Percentiles rank a stretch among this genome's conserved stretches.
Evolutionary conservation across 2,329 filamentous ascomycete species (phyloP).

Genomic region (Aspergillus aculeatus): DNA sequence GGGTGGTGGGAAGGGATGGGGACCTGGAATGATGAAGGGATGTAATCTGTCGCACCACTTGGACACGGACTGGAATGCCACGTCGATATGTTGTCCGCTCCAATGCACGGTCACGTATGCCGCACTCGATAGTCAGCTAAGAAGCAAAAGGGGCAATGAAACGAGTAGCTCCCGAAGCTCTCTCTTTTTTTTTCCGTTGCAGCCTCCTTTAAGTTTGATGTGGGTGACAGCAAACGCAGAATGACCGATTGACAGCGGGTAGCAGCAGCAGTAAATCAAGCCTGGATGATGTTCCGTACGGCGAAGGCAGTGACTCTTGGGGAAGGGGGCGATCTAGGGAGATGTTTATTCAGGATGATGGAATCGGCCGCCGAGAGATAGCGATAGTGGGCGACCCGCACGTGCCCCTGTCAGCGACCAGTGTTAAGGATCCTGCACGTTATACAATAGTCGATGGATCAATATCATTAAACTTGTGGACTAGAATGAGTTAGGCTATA

Average conservation of each 20-base stretch:
- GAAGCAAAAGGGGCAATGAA: conserved; percentile 12
- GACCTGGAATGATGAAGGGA: conserved; percentile 21
- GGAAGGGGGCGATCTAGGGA: conserved; percentile 3
- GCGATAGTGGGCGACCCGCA: conserved; percentile 15
- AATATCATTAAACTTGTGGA: background rate
- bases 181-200: background rate
- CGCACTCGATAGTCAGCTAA: conserved; percentile 4
- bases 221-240: background rate
- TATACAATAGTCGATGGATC: conserved; percentile 2
- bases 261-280: background rate
- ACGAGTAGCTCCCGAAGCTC: conserved; percentile 6
- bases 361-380: conserved; percentile 21
- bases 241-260: background rate
- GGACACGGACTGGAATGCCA: conserved; percentile 32
- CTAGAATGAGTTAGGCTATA: background rate
- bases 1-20: conserved; percentile 17
- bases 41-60: conserved; percentile 21
- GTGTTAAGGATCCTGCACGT: conserved; percentile 8
- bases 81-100: conserved; percentile 25
- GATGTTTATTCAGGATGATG: conserved; percentile 14
- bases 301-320: background rate
- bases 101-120: conserved; percentile 22
- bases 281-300: background rate
- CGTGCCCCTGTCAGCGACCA: conserved; percentile 17
- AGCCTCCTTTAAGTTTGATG: background rate